Evolutionary conservation across 805 yeast species (phyloP), one percentile per base, ranked within the genome.

Genomic region (Sugiyamaella chiloensis): DNA sequence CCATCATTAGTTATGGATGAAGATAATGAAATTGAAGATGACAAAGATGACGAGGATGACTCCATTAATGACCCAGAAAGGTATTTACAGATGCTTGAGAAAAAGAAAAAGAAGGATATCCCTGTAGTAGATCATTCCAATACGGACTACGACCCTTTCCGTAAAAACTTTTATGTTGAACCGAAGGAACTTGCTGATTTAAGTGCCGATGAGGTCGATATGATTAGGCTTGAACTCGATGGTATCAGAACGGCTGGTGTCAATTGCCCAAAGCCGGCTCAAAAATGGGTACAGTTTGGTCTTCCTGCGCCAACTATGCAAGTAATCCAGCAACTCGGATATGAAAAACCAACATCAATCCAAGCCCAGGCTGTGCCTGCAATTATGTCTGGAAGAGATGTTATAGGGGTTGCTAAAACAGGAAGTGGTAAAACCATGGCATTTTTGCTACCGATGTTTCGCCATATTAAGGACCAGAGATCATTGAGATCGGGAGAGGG

Each of bases 401-500:
- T 91, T 5, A 84, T 93, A 40, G 97, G 96, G 4, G 84, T 93
- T 17, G 98, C 99, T 0, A 88, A 89, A 54, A 93, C 99, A 0
- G 99, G 99, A 0, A 87, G 96, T 0, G 99, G 99, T 2, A 93
- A 93, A 62, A 93, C 99, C 0, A 73, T 91, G 56, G 85, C 96
- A 1, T 93, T 87, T 66, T 69, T 89, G 6, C 62, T 93, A 5
- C 97, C 99, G 0, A 65, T 93, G 67, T 71, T 91, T 44, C 73
- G 96, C 44, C 98, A 91, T 52, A 79, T 93, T 7, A 76, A 79
- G 48, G 90, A 87, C 39, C 95, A 88, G 59, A 67, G 77, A 2
- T 79, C 78, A 0, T 52, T 79, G 8, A 52, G 63, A 0, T 56
- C 59, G 0, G 54, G 56, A 2, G 87, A 81, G 9, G 90, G 93